Percentiles rank a stretch among this genome's conserved stretches.
These are phyloP conservation scores for Cercophora newfieldiana DNA, from an alignment of 495 filamentous ascomycete species.

Conservation along the genomic window DNA sequence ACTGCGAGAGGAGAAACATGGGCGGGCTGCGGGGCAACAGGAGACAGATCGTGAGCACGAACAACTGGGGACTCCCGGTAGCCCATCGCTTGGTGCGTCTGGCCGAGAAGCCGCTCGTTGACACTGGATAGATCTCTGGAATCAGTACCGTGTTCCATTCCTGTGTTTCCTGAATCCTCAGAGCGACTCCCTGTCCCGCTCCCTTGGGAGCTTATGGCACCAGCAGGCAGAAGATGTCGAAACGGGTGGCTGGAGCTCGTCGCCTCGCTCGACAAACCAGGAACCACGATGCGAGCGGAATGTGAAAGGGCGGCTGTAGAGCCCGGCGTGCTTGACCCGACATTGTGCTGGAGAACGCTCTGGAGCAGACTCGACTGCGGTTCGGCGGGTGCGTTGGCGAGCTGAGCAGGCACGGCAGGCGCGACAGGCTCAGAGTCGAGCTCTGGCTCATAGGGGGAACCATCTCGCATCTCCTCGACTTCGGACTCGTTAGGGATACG, in stretches of 20 bases:
- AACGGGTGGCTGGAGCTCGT: constrained; percentile 16
- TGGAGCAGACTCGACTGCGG: constrained; percentile 14
- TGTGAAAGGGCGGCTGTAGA: constrained; percentile 11
- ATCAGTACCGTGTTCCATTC: constrained; percentile 38
- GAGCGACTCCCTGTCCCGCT: constrained; percentile 42
- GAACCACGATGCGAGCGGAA: constrained; percentile 11
- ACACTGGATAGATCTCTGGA: constrained; percentile 34
- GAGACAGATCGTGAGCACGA: constrained; percentile 57
- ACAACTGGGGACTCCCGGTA: constrained; percentile 40
- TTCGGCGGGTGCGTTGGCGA: neutral
- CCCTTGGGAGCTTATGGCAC: constrained; percentile 34
- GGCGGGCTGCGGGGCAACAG: constrained; percentile 78
- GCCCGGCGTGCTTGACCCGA: constrained; percentile 12
- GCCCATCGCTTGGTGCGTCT: constrained; percentile 23
- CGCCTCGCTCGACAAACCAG: constrained; percentile 20
- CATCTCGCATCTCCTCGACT: constrained; percentile 45
- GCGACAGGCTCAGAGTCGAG: constrained; percentile 27
- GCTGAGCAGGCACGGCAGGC: neutral
- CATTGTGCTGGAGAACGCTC: constrained; percentile 13
- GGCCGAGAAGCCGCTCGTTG: constrained; percentile 36
- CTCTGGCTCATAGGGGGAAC: constrained; percentile 36
- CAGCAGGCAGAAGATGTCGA: constrained; percentile 16
- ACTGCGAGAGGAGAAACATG: constrained; percentile 75
- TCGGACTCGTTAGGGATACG: constrained; percentile 44
- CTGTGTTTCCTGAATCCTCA: constrained; percentile 43